A percentile compares a stretch with the other conserved stretches of the same genome.
These are phyloP conservation scores for Panus rudis DNA, from an alignment of 768 basidiomycete genomes.

Conservation along the genomic window DNA sequence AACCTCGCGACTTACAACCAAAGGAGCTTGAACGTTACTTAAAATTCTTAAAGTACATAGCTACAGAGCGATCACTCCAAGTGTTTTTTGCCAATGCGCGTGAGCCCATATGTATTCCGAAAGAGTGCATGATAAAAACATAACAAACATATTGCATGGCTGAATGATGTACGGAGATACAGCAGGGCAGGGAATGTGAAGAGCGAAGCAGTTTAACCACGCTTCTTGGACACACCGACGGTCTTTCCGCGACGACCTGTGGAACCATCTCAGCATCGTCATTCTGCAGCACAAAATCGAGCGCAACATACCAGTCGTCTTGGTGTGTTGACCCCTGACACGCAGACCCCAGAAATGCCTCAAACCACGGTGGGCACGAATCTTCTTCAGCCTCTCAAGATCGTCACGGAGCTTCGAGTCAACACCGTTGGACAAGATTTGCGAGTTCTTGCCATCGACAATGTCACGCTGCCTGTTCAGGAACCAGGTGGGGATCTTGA, in stretches of 20 bases:
- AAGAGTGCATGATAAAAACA: neutral
- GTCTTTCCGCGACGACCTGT: slow-evolving; percentile 92
- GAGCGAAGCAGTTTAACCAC: slow-evolving; percentile 34
- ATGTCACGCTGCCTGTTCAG: slow-evolving; percentile 99
- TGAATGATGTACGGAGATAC: neutral
- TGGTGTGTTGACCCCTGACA: slow-evolving; percentile 98
- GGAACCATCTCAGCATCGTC: slow-evolving; percentile 1
- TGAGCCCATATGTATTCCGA: neutral
- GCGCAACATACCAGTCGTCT: slow-evolving; percentile 78
- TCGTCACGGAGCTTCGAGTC: slow-evolving; percentile 99
- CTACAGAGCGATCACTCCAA: too few species aligned
- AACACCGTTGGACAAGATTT: slow-evolving; percentile 92
- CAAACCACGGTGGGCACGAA: slow-evolving; percentile 91
- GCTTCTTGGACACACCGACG: slow-evolving; percentile 94
- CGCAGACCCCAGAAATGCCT: slow-evolving; percentile 92
- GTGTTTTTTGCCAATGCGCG: too few species aligned
- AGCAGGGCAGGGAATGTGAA: neutral
- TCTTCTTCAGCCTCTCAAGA: slow-evolving; percentile 98
- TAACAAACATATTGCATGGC: neutral
- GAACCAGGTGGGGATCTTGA: slow-evolving; percentile 99
- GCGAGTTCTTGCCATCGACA: slow-evolving; percentile 92
- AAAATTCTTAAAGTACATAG: too few species aligned
- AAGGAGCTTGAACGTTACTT: too few species aligned
- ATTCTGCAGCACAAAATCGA: neutral
- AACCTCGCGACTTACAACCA: neutral